A percentile compares a stretch with the other conserved stretches of the same genome.
phyloP scores from a whole-genome alignment of 2,329 filamentous ascomycete species.

The Phyllosticta citriasiana region DNA sequence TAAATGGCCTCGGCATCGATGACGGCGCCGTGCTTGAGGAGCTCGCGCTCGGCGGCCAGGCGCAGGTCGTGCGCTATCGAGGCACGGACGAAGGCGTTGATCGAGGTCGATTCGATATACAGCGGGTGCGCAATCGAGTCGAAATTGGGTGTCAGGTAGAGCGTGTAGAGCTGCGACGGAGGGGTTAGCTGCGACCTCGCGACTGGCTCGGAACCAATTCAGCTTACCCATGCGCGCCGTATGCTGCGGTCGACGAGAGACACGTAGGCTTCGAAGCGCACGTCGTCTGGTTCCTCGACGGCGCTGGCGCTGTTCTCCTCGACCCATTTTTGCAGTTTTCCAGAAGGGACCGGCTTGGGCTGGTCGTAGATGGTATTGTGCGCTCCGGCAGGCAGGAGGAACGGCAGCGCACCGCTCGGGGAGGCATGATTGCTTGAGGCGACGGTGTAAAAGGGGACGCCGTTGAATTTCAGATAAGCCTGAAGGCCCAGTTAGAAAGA shows the following conservation, averaged over 20 bases:
- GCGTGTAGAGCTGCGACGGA: conserved; percentile 52
- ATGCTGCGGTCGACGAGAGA: conserved; percentile 67
- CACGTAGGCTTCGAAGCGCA: conserved; percentile 63
- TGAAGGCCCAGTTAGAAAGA: conserved; percentile 27
- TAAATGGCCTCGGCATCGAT: conserved; percentile 50
- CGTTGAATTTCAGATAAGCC: conserved; percentile 73
- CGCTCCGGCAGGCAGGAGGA: conserved; percentile 52
- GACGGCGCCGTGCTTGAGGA: conserved; percentile 53
- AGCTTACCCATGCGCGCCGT: conserved; percentile 71
- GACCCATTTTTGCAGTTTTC: conserved; percentile 60
- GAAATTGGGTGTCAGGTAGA: conserved; percentile 72
- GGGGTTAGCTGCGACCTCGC: conserved; percentile 9
- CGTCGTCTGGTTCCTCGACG: conserved; percentile 38
- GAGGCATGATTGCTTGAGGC: conserved; percentile 89
- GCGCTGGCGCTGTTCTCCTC: conserved; percentile 32
- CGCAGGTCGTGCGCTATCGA: conserved; percentile 58
- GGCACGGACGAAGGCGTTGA: conserved; percentile 51
- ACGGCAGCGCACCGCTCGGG: conserved; percentile 78
- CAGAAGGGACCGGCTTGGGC: conserved; percentile 44
- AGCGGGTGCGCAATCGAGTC: conserved; percentile 54
- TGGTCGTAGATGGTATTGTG: conserved; percentile 21
- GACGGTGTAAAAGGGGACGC: conserved; percentile 54
- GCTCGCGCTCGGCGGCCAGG: conserved; percentile 61
- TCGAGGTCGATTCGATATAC: conserved; percentile 57
- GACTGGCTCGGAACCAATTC: conserved; percentile 7